Base-by-base conservation (phyloP, 2,329 filamentous ascomycete species). In the Cephalotrichum gorgonifer region DNA sequence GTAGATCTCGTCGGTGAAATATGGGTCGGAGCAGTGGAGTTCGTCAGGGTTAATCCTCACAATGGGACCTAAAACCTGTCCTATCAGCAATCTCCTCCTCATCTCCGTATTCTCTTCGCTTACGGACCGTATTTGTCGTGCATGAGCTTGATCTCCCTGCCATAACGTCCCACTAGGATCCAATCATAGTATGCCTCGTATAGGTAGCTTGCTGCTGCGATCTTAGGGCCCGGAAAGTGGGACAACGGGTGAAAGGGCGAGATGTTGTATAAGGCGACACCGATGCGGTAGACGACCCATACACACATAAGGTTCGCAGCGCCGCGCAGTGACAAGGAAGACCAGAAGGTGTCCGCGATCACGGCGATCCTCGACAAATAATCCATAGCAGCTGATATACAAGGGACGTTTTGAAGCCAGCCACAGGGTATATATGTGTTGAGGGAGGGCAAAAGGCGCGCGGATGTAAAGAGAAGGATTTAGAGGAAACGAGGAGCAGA, bases 161-260 rank as follows among this genome's bases (percentile, higher is more conserved):
- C 62, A 51, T 69, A 70, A 12, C 59, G 53, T 3, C 67, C 67
- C 15, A 58, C 56, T 12, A 55, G 54, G 50, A 67, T 58, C 49
- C 62, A 58, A 47, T 70, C 67, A 44, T 65, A 61, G 45, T 64
- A 70, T 6, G 63, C 62, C 45, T 70, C 67, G 12, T 65, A 66
- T 1, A 61, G 48, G 35, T 65, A 66, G 7, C 60, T 64, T 3
- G 57, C 58, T 2, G 64, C 64, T 2, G 67, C 62, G 1, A 69
- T 46, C 48, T 54, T 64, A 0, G 65, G 65, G 0, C 67, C 67
- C 5, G 67, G 67, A 22, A 70, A 62, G 8, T 55, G 54, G 50
- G 54, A 56, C 22, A 70, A 52, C 2, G 66, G 67, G 45, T 70
- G 67, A 15, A 69, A 52, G 3, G 65, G 63, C 2, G 67, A 69